Conservation (phyloP, 805 yeast genomes). For the Grigorovia transvaalensis region DNA sequence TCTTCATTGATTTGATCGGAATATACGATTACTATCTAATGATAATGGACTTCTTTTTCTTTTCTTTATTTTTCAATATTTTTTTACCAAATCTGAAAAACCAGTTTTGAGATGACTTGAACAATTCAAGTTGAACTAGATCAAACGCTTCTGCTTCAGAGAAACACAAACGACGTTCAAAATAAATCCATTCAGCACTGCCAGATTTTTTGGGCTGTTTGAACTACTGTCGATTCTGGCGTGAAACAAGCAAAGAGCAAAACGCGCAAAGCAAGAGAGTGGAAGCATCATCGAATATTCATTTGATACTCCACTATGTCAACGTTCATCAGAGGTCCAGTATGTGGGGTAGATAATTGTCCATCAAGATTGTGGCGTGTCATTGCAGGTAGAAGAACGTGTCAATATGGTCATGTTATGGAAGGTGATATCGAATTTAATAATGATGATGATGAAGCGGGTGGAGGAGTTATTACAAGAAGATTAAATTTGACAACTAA, state of each 20-base stretch:
- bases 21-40: too few species aligned
- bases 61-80: too few species aligned
- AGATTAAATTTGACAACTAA: constrained; percentile 43
- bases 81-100: neutral
- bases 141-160: too few species aligned
- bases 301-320: constrained; percentile 14
- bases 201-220: neutral
- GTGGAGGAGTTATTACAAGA: constrained; percentile 37
- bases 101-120: neutral
- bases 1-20: too few species aligned
- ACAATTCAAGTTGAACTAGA: neutral
- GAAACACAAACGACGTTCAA: too few species aligned
- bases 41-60: neutral
- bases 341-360: constrained; percentile 89
- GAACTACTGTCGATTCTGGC: neutral
- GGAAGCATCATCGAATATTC: too few species aligned
- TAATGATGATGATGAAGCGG: constrained; percentile 65
- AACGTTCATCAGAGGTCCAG: constrained; percentile 57
- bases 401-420: constrained; percentile 85
- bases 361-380: constrained; percentile 63
- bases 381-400: constrained; percentile 68
- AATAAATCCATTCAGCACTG: neutral
- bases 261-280: neutral
- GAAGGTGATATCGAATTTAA: constrained; percentile 71
- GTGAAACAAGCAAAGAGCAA: too few species aligned